phyloP scores from a whole-genome alignment of 108 stramenopile species.

The Stephanodiscus triporus region DNA sequence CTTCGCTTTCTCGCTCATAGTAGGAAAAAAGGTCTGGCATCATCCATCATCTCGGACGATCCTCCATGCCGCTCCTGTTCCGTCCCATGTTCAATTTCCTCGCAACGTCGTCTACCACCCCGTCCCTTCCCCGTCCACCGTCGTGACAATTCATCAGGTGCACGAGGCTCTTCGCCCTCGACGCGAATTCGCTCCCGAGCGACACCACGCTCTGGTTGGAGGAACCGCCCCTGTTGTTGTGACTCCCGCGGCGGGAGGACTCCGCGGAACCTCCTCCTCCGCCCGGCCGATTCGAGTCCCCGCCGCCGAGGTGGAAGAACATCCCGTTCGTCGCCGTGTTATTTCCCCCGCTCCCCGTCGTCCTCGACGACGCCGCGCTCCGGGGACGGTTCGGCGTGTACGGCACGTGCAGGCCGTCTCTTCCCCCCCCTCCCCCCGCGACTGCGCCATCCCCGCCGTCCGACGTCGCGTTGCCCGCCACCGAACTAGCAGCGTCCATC shows the following conservation, averaged over 20 bases:
- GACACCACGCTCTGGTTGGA: slow-evolving; percentile 36
- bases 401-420: neutral
- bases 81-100: too few species aligned
- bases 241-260: neutral
- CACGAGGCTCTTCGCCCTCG: slow-evolving; percentile 42
- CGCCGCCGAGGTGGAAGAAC: neutral
- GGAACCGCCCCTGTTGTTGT: slow-evolving; percentile 6
- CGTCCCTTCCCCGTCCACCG: neutral
- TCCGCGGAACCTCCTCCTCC: too few species aligned
- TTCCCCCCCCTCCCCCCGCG: neutral
- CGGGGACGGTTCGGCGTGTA: neutral
- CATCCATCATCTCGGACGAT: too few species aligned
- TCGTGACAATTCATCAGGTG: slow-evolving; percentile 42
- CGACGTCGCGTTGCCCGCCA: neutral
- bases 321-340: neutral
- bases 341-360: neutral
- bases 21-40: too few species aligned
- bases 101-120: too few species aligned
- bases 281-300: neutral
- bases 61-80: too few species aligned
- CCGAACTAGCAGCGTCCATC: slow-evolving; percentile 8
- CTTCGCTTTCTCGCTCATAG: too few species aligned
- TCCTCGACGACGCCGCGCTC: neutral
- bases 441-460: neutral
- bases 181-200: slow-evolving; percentile 49